A percentile compares a stretch with the other conserved stretches of the same genome.
These are phyloP conservation scores for Schizonepeta tenuifolia DNA, from an alignment of 257 asterid species.

Conservation along the genomic window DNA sequence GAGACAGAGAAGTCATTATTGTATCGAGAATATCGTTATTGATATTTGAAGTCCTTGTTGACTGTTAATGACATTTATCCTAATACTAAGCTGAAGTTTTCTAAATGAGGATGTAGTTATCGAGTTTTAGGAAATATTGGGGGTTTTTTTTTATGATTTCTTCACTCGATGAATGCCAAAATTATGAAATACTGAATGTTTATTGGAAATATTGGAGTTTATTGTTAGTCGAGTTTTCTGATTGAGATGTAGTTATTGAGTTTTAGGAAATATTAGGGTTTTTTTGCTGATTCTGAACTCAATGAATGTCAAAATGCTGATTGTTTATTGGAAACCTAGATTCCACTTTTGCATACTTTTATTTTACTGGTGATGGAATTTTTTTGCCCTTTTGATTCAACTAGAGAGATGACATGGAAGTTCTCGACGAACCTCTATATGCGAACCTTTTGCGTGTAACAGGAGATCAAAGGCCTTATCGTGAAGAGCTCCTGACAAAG, in stretches of 20 bases:
- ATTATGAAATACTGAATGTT: conserved; percentile 18
- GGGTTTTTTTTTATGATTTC: not conserved
- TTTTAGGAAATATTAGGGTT: not conserved
- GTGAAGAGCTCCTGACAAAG: conserved; percentile 57
- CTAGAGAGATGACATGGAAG: conserved; percentile 84
- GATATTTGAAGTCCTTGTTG: not conserved
- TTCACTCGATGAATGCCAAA: not conserved
- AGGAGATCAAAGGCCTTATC: conserved; percentile 72
- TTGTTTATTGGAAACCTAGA: not conserved
- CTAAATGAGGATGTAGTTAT: not conserved
- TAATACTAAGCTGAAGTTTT: not conserved
- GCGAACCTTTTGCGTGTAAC: conserved; percentile 59
- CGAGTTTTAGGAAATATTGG: not conserved
- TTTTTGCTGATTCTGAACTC: not conserved
- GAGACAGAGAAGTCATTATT: not conserved
- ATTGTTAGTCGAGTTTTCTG: too few species aligned
- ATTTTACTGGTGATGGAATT: conserved; percentile 5
- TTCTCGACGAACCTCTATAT: conserved; percentile 87
- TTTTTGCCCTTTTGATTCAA: conserved; percentile 21
- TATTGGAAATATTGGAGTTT: not conserved
- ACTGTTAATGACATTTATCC: not conserved
- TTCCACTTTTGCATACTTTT: not conserved
- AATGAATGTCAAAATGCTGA: not conserved
- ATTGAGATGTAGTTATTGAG: not conserved
- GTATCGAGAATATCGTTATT: not conserved